These are phyloP conservation scores for Trichoderma parareesei DNA, from an alignment of 495 filamentous ascomycete genomes.

Conservation along the genomic window DNA sequence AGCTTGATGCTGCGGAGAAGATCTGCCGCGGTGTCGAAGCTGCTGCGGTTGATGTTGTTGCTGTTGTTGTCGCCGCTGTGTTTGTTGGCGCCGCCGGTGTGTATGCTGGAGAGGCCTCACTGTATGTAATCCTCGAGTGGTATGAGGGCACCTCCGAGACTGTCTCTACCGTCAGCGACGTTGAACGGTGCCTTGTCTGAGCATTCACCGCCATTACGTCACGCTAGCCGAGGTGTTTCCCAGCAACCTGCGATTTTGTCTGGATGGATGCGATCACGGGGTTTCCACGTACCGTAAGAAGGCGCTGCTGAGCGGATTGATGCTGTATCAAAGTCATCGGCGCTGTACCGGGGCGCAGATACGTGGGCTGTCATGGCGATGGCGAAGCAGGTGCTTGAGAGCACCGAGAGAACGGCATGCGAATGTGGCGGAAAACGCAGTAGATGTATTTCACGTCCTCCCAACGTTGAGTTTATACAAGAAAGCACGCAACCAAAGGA, in stretches of 20 bases:
- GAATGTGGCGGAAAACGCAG: not conserved
- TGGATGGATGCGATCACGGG: not conserved
- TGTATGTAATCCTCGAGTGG: constrained; percentile 30
- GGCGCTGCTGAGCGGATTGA: constrained; percentile 21
- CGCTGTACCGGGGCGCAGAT: constrained; percentile 9
- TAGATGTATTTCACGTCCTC: not conserved
- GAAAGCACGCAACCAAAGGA: no score
- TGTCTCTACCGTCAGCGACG: constrained; percentile 12
- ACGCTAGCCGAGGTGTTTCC: no score
- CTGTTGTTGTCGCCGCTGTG: constrained; percentile 14
- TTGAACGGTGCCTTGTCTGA: not conserved
- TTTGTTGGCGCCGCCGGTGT: constrained; percentile 23
- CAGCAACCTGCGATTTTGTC: not conserved
- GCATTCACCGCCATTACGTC: not conserved
- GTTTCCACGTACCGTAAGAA: constrained; percentile 37
- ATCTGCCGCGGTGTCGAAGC: constrained; percentile 15
- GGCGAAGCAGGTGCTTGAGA: not conserved
- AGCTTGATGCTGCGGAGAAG: not conserved
- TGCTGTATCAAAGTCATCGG: constrained; percentile 29
- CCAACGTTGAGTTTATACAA: not conserved
- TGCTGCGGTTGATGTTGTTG: constrained; percentile 6
- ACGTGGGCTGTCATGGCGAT: not conserved
- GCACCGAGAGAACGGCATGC: not conserved
- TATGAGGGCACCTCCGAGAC: constrained; percentile 43
- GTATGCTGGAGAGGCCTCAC: constrained; percentile 36